Conservation (phyloP, 1,139 yeast genomes). For the Nematodospora anomalae region DNA sequence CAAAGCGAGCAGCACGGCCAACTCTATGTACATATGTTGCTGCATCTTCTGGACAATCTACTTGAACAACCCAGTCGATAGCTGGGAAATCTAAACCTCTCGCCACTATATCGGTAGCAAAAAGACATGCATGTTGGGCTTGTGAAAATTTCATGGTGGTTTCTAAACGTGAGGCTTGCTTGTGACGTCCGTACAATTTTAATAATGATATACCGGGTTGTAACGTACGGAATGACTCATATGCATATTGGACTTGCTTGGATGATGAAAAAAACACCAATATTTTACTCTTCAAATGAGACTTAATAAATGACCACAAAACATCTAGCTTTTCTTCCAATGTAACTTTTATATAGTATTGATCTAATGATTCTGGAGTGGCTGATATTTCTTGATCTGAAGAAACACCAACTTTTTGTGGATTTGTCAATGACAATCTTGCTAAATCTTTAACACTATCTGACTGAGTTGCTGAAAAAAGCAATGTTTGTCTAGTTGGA, state of each 20-base stretch:
- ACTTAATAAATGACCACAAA: constrained; percentile 84
- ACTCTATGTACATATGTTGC: constrained; percentile 96
- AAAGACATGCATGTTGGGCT: constrained; percentile 83
- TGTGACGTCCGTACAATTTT: constrained; percentile 93
- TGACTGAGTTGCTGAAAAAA: constrained; percentile 93
- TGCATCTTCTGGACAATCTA: constrained; percentile 94
- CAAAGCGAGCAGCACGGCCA: constrained; percentile 94
- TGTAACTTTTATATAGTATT: constrained; percentile 70
- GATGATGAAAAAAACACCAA: constrained; percentile 89
- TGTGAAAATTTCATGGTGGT: constrained; percentile 82
- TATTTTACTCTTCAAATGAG: constrained; percentile 83
- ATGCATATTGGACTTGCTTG: constrained; percentile 91
- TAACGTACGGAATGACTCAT: constrained; percentile 84
- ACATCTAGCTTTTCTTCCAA: constrained; percentile 82
- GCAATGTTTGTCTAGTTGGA: constrained; percentile 78
- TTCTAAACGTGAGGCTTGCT: constrained; percentile 90
- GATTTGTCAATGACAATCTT: constrained; percentile 77
- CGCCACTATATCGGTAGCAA: constrained; percentile 97
- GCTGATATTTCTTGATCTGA: constrained; percentile 50
- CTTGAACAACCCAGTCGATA: constrained; percentile 95
- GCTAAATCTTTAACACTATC: constrained; percentile 87
- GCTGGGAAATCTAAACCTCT: constrained; percentile 97
- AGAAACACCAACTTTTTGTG: constrained; percentile 68
- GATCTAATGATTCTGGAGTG: constrained; percentile 85
- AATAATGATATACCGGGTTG: constrained; percentile 95